These are phyloP conservation scores for Exophiala bonariae DNA, from an alignment of 2,329 filamentous ascomycete genomes.

Conservation along the genomic window DNA sequence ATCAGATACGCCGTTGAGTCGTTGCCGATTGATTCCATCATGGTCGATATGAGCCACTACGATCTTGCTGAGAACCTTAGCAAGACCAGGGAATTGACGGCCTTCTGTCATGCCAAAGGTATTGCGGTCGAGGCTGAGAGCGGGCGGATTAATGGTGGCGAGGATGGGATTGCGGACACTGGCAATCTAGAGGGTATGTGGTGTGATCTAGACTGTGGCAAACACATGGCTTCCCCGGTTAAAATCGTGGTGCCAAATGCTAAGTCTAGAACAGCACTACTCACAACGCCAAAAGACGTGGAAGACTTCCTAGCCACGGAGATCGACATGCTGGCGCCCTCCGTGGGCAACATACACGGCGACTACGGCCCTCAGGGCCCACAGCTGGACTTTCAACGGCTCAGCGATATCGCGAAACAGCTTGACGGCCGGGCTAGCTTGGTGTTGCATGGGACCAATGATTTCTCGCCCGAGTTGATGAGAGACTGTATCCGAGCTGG, in stretches of 20 bases:
- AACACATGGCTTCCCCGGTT: too few species aligned
- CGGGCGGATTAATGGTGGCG: conserved; percentile 69
- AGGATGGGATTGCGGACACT: conserved; percentile 73
- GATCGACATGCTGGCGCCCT: conserved; percentile 73
- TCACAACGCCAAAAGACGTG: conserved; percentile 69
- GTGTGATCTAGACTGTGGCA: too few species aligned
- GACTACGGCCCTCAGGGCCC: conserved; percentile 56
- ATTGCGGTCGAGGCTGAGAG: conserved; percentile 72
- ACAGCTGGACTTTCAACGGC: conserved; percentile 39
- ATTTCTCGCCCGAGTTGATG: conserved; percentile 56
- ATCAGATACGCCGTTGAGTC: conserved; percentile 62
- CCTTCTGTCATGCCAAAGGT: conserved; percentile 63
- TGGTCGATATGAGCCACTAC: conserved; percentile 76
- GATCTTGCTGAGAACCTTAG: conserved; percentile 68
- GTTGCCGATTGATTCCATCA: conserved; percentile 68
- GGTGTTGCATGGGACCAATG: conserved; percentile 56
- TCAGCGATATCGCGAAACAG: conserved; percentile 50
- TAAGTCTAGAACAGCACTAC: conserved; percentile 31
- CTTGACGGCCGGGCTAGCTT: conserved; percentile 52
- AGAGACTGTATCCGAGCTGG: conserved; percentile 55
- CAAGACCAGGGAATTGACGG: conserved; percentile 62
- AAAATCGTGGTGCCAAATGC: too few species aligned
- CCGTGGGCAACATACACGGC: conserved; percentile 75
- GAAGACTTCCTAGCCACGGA: conserved; percentile 69
- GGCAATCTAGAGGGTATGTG: conserved; percentile 60